Evolutionary conservation across 2,329 filamentous ascomycete genomes (phyloP).

Genomic region (Colletotrichum caudatum): DNA sequence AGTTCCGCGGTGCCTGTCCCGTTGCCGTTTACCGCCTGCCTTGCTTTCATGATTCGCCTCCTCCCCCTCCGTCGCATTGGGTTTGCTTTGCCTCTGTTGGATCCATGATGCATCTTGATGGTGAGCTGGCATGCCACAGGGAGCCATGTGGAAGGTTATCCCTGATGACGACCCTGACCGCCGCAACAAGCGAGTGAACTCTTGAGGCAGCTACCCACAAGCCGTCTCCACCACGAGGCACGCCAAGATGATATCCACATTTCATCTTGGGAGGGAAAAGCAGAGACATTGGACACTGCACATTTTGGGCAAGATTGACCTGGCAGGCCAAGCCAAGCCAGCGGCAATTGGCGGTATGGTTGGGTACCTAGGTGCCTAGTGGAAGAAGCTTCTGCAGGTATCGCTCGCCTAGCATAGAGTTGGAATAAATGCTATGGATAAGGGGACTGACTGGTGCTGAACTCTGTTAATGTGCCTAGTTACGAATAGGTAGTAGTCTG

Average conservation of each 20-base stretch:
- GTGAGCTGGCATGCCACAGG: constrained; percentile 39
- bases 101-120: neutral
- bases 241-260: constrained; percentile 35
- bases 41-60: constrained; percentile 27
- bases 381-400: neutral
- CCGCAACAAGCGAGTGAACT: constrained; percentile 27
- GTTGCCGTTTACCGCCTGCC: neutral
- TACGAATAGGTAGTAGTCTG: neutral
- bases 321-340: neutral
- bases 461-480: too few species aligned
- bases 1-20: constrained; percentile 4
- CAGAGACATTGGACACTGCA: constrained; percentile 17
- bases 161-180: constrained; percentile 37
- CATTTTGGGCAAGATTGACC: constrained; percentile 1
- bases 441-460: neutral
- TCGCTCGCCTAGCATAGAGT: neutral
- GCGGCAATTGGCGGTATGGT: constrained; percentile 21
- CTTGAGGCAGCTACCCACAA: constrained; percentile 21
- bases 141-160: constrained; percentile 33
- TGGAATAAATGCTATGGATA: neutral
- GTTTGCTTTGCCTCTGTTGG: neutral
- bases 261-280: constrained; percentile 33
- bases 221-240: constrained; percentile 26
- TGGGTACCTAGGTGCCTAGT: neutral
- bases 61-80: constrained; percentile 2